Evolutionary conservation across 176 grass and related monocot genomes (phyloP).

Genomic region (Juncus inflexus): DNA sequence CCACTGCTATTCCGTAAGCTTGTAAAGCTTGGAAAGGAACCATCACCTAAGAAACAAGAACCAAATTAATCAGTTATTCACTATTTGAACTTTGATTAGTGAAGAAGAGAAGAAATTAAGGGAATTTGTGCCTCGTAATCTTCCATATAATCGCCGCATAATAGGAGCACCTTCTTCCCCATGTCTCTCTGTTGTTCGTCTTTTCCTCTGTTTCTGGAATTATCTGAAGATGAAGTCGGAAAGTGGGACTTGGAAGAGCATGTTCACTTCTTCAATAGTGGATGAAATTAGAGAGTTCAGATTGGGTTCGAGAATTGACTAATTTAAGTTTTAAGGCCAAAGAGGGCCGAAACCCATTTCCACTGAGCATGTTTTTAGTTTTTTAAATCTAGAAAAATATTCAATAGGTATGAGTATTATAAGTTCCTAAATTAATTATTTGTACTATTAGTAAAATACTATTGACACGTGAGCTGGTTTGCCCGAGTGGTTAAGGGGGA

Average conservation of each 20-base stretch:
- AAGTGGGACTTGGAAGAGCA: neutral
- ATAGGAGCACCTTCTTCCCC: slow-evolving; percentile 72
- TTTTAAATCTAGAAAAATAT: too few species aligned
- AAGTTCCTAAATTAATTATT: too few species aligned
- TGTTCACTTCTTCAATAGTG: neutral
- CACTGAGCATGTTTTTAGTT: too few species aligned
- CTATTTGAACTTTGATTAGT: neutral
- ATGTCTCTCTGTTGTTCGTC: slow-evolving; percentile 30
- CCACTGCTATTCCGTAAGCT: slow-evolving; percentile 70
- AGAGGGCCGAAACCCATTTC: too few species aligned
- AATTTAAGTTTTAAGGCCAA: too few species aligned
- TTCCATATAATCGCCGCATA: slow-evolving; percentile 92
- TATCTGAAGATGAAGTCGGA: slow-evolving; percentile 3
- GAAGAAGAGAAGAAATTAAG: neutral
- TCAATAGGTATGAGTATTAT: too few species aligned
- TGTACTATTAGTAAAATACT: too few species aligned
- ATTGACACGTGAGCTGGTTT: slow-evolving; percentile 49
- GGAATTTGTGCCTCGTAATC: slow-evolving; percentile 65
- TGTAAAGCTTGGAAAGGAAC: slow-evolving; percentile 93
- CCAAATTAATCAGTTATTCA: slow-evolving; percentile 10
- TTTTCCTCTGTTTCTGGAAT: slow-evolving; percentile 5
- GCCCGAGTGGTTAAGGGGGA: slow-evolving; percentile 99
- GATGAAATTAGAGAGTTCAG: too few species aligned
- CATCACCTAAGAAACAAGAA: slow-evolving; percentile 63
- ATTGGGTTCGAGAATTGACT: too few species aligned